Evolutionary conservation across 495 filamentous ascomycete species (phyloP).

Genomic region (Astrocystis sublimbata): DNA sequence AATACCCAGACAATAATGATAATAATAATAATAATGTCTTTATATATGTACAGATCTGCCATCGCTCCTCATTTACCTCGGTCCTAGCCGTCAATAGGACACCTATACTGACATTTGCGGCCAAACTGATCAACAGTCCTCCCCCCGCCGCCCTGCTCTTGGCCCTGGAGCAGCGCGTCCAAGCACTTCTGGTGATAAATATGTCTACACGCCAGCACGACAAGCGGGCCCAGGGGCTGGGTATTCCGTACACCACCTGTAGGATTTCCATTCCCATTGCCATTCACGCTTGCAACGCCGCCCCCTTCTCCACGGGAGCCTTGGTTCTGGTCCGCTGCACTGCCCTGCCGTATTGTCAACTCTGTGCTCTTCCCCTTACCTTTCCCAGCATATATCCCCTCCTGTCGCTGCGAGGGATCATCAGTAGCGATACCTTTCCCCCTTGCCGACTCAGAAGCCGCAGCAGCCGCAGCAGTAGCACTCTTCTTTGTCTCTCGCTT

Average conservation of each 20-base stretch:
- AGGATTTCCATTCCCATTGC: too few species aligned
- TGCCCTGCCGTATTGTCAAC: conserved; percentile 12
- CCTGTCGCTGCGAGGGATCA: conserved; percentile 20
- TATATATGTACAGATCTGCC: too few species aligned
- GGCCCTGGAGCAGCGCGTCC: conserved; percentile 53
- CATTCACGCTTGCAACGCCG: conserved; percentile 19
- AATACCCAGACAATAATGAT: too few species aligned
- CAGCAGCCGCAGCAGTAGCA: conserved; percentile 20
- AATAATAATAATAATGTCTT: too few species aligned
- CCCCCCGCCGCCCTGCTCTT: conserved; percentile 32
- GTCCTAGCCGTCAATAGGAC: conserved; percentile 56
- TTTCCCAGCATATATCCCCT: conserved; percentile 33
- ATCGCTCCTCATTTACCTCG: too few species aligned
- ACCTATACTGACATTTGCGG: conserved; percentile 51
- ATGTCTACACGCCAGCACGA: conserved; percentile 63
- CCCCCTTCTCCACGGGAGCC: conserved; percentile 8
- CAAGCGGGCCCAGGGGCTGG: conserved; percentile 48
- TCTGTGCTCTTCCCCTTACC: conserved; percentile 38
- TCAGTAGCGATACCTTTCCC: conserved; percentile 39
- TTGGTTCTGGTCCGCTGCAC: conserved; percentile 10
- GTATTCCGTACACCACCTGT: conserved; percentile 21
- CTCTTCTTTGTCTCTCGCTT: conserved; percentile 39
- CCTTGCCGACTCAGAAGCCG: conserved; percentile 22
- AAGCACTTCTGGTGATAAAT: conserved; percentile 63
- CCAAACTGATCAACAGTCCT: conserved; percentile 36